A percentile compares a stretch with the other conserved stretches of the same genome.
Conservation (phyloP, 495 filamentous ascomycete genomes). For the Cairneyella variabilis region DNA sequence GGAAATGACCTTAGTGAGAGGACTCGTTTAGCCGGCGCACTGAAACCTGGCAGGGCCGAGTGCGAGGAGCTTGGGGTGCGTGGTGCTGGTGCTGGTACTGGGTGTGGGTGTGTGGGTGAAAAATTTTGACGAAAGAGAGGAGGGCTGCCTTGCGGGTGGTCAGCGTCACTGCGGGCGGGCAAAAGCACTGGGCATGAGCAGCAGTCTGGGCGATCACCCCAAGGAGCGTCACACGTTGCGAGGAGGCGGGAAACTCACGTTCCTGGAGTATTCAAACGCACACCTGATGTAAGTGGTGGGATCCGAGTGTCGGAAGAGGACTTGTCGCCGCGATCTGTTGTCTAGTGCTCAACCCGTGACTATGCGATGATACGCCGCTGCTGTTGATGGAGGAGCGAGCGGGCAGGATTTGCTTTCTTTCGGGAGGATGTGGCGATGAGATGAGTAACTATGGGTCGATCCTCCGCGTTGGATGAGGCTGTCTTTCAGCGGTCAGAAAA, state of each 20-base stretch:
- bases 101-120: not conserved
- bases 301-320: not conserved
- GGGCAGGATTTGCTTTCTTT: too few species aligned
- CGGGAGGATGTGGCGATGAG: too few species aligned
- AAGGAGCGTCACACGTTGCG: not conserved
- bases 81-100: conserved; percentile 1
- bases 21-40: not conserved
- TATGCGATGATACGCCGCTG: too few species aligned
- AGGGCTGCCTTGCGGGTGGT: conserved; percentile 1
- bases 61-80: not conserved
- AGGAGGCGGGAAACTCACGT: too few species aligned
- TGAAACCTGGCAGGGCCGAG: not conserved
- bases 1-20: not conserved
- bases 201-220: not conserved
- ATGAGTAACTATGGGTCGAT: too few species aligned
- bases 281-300: not conserved
- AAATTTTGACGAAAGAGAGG: not conserved
- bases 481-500: too few species aligned
- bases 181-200: not conserved
- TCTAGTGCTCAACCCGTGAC: not conserved
- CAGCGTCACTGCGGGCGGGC: not conserved
- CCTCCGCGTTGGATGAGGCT: too few species aligned
- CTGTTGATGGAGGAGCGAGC: too few species aligned
- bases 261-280: too few species aligned
- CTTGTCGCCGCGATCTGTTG: not conserved